These are phyloP conservation scores for Catenaria anguillulae DNA, from an alignment of 371 early-diverging fungal species.

Conservation along the genomic window DNA sequence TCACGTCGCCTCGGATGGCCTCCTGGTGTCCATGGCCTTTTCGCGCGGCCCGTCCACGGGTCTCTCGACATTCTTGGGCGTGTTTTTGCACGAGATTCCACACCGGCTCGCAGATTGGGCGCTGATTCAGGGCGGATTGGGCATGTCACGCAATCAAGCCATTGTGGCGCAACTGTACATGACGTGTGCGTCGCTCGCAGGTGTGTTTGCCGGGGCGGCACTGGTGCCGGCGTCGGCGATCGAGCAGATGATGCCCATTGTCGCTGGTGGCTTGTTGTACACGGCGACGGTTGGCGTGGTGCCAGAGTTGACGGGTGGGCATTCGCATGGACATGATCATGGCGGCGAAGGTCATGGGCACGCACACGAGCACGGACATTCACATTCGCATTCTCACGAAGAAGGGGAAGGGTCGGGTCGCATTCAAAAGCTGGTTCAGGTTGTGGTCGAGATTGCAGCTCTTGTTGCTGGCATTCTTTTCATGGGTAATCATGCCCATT, in stretches of 20 bases:
- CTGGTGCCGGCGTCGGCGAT: slow-evolving; percentile 15
- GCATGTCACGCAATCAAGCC: slow-evolving; percentile 54
- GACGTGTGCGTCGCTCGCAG: slow-evolving; percentile 53
- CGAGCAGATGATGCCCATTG: slow-evolving; percentile 65
- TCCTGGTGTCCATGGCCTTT: slow-evolving; percentile 76
- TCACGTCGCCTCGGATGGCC: slow-evolving; percentile 80
- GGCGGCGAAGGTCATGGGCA: slow-evolving; percentile 39
- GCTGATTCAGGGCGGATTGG: slow-evolving; percentile 57
- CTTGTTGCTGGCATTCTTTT: slow-evolving; percentile 27
- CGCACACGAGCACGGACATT: slow-evolving; percentile 33
- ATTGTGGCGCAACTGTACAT: slow-evolving; percentile 71
- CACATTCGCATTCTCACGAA: no score
- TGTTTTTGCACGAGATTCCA: slow-evolving; percentile 84
- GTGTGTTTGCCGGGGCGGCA: background rate
- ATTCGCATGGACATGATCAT: slow-evolving; percentile 35
- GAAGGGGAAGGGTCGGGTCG: background rate
- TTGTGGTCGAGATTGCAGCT: slow-evolving; percentile 19
- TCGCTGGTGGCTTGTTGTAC: slow-evolving; percentile 80
- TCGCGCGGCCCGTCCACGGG: slow-evolving; percentile 66
- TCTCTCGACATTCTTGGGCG: slow-evolving; percentile 70
- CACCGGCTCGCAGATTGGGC: slow-evolving; percentile 87
- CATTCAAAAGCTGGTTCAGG: slow-evolving; percentile 12
- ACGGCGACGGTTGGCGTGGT: slow-evolving; percentile 76
- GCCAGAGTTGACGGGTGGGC: slow-evolving; percentile 58
- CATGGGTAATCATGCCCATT: slow-evolving; percentile 12